A percentile compares a stretch with the other conserved stretches of the same genome.
Evolutionary conservation across 306 rosid genomes (phyloP).

Genomic region (Begonia loranthoides): DNA sequence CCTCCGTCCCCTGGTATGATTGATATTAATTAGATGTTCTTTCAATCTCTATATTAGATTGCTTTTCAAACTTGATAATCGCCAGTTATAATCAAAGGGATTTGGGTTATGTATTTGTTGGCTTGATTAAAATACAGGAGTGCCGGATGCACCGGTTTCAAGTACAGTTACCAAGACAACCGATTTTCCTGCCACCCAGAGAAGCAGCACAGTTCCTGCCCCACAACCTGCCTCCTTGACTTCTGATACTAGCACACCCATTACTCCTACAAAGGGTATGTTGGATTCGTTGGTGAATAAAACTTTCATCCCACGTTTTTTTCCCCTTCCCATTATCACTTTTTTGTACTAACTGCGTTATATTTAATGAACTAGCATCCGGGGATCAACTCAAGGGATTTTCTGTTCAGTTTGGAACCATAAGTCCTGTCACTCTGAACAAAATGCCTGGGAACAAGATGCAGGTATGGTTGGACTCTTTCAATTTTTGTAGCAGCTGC

Average conservation of each 20-base stretch:
- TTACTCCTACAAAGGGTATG: conserved; percentile 55
- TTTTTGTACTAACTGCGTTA: not conserved
- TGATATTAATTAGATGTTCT: not conserved
- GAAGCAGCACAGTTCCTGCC: conserved; percentile 50
- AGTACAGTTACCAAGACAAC: conserved; percentile 42
- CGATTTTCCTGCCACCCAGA: conserved; percentile 41
- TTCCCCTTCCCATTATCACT: no score
- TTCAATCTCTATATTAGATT: no score
- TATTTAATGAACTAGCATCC: conserved; percentile 19
- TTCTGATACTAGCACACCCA: conserved; percentile 25
- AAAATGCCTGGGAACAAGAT: conserved; percentile 28
- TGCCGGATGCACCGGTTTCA: conserved; percentile 25
- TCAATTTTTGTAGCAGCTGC: no score
- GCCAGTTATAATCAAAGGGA: no score
- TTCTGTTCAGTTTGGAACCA: conserved; percentile 79
- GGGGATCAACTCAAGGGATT: conserved; percentile 59
- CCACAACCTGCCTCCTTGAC: conserved; percentile 43
- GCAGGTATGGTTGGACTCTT: conserved; percentile 28
- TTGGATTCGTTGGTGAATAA: conserved; percentile 2
- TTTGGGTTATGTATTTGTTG: no score
- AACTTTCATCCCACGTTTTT: no score
- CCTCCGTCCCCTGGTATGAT: conserved; percentile 51
- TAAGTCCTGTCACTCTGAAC: conserved; percentile 42
- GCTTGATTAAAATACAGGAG: conserved; percentile 23
- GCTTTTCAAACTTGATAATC: no score